A percentile compares a stretch with the other conserved stretches of the same genome.
Evolutionary conservation across 371 early-diverging fungal species (phyloP).

Genomic region (Mucor sp.): DNA sequence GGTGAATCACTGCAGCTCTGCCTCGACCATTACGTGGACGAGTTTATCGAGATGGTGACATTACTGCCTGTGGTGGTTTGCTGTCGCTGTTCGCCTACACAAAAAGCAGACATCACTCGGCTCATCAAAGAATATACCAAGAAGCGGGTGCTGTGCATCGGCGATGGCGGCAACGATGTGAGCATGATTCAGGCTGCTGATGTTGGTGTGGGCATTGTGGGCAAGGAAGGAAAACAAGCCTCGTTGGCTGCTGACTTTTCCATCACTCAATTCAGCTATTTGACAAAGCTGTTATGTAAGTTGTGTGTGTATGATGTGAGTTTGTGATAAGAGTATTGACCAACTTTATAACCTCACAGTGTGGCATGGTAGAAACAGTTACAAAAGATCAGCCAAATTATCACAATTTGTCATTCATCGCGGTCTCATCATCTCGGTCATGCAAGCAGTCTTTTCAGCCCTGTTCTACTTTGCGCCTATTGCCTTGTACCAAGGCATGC

Average conservation of each 20-base stretch:
- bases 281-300: slow-evolving; percentile 81
- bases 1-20: slow-evolving; percentile 87
- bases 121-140: slow-evolving; percentile 80
- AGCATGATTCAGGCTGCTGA: slow-evolving; percentile 99
- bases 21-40: slow-evolving; percentile 74
- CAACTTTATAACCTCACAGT: no score
- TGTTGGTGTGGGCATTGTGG: slow-evolving; percentile 97
- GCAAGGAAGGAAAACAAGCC: slow-evolving; percentile 99
- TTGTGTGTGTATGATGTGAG: background rate
- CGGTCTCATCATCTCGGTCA: slow-evolving; percentile 96
- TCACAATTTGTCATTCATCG: slow-evolving; percentile 99
- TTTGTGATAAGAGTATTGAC: no score
- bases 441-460: slow-evolving; percentile 99
- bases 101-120: slow-evolving; percentile 97
- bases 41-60: slow-evolving; percentile 85
- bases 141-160: slow-evolving; percentile 90
- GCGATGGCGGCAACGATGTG: slow-evolving; percentile 99
- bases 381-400: slow-evolving; percentile 93
- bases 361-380: slow-evolving; percentile 99
- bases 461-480: slow-evolving; percentile 98
- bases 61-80: slow-evolving; percentile 92
- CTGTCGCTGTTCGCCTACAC: slow-evolving; percentile 98
- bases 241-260: slow-evolving; percentile 98
- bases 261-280: slow-evolving; percentile 88
- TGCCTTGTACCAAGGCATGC: slow-evolving; percentile 89